phyloP scores from a whole-genome alignment of 768 basidiomycete genomes.

The Leccinum barrowsii region DNA sequence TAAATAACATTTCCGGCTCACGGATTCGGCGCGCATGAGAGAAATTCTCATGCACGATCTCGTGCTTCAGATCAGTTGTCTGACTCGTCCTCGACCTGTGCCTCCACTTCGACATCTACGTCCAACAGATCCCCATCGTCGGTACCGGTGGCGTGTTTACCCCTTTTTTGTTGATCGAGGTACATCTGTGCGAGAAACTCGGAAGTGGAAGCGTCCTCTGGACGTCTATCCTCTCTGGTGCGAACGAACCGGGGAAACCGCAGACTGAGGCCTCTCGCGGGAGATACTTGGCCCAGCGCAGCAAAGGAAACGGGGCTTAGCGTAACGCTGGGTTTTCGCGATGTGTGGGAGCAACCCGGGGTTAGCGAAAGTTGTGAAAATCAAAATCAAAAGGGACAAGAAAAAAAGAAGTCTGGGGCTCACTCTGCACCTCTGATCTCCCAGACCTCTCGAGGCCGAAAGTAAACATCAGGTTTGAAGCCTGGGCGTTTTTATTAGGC shows the following conservation, averaged over 20 bases:
- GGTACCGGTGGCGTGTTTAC: conserved; percentile 32
- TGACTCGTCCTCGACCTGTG: conserved; percentile 29
- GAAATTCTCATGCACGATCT: background rate
- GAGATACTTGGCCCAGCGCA: conserved; percentile 59
- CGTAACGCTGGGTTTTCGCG: conserved; percentile 52
- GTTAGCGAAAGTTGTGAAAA: background rate
- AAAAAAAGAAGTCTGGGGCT: conserved; percentile 12
- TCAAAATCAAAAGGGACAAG: background rate
- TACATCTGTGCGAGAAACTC: conserved; percentile 70
- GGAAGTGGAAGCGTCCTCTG: conserved; percentile 70
- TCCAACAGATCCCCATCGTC: conserved; percentile 66
- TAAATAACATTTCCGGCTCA: background rate
- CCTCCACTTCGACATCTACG: conserved; percentile 35
- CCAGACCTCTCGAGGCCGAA: conserved; percentile 79
- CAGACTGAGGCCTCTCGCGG: conserved; percentile 66
- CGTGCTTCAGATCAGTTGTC: conserved; percentile 14
- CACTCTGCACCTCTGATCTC: conserved; percentile 81
- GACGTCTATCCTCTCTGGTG: conserved; percentile 66
- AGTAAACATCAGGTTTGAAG: conserved; percentile 63
- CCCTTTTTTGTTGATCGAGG: conserved; percentile 51
- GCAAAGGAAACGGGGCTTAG: conserved; percentile 84
- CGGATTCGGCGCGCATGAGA: background rate
- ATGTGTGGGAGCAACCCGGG: background rate
- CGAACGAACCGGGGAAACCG: conserved; percentile 87
- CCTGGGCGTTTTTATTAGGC: conserved; percentile 34